Base-by-base conservation (phyloP, 176 grass and related monocot species). In the Rhynchospora pubera region DNA sequence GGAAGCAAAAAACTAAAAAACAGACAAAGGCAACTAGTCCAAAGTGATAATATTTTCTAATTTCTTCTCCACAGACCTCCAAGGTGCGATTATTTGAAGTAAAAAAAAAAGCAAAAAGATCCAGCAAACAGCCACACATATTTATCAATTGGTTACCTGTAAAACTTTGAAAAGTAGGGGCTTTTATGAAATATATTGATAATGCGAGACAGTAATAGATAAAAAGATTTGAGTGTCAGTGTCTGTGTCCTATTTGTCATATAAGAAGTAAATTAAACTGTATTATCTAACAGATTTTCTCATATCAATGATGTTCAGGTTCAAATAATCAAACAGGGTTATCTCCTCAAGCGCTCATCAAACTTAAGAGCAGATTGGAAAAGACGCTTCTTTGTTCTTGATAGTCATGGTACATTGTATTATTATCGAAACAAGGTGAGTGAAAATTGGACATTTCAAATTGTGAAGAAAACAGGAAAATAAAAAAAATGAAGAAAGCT, bases 341-440 rank as follows among this genome's bases (percentile, higher is more conserved):
- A 99, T 74, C 93, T 99, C 53, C 93, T 93, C 32, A 99, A 99
- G 82, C 88, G 96, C 72, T 99, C 96, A 16, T 93, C 96, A 77
- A 99, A 93, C 65, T 46, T 99, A 79, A 95, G 96, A 95, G 96
- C 82, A 7, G 96, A 99, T 83, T 95, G 96, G 96, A 99, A 95
- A 86, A 90, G 96, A 89, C 90, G 96, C n/a, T 99, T 95, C 70
- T 99, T 99, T 85, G 93, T 99, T 82, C 92, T 99, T 62, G 96
- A 99, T 90, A 99, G 93, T 77, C 91, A 88, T 90, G 96, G 96
- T 85, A 99, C 93, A 89, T 82, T 99, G 86, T 99, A 93, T 87
- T 99, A 99, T 84, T 99, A 99, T 81, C 91, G 90, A 83, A 99
- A 93, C 44, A 74, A 89, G 73, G 85, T 63, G 59, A 86, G 55